Conservation (phyloP, 192 early-diverging fungal species). For the Coemansia sp. region DNA sequence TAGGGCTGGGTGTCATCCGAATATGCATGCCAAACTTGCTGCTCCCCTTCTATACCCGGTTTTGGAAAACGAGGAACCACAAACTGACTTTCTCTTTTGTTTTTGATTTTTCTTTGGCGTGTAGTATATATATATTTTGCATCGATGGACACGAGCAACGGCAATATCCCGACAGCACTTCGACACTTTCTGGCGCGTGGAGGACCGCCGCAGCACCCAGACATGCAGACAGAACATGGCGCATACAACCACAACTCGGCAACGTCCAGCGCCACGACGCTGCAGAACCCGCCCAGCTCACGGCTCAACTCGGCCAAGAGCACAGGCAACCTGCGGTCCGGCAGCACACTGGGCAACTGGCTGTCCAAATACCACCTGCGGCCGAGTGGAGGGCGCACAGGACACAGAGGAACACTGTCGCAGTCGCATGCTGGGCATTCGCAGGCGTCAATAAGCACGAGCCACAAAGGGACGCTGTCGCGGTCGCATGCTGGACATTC, state of each 20-base stretch:
- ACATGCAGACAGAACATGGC: slow-evolving; percentile 10
- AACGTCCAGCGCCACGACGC: slow-evolving; percentile 36
- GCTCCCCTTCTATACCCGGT: neutral
- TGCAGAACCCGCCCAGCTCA: slow-evolving; percentile 21
- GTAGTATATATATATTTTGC: neutral
- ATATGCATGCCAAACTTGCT: neutral
- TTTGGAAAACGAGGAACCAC: neutral
- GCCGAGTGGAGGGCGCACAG: slow-evolving; percentile 10
- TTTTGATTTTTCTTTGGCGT: neutral
- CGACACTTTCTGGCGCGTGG: slow-evolving; percentile 44
- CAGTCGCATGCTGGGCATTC: slow-evolving; percentile 3
- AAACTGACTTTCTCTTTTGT: neutral
- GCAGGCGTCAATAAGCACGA: slow-evolving; percentile 1
- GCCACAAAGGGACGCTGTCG: slow-evolving; percentile 8
- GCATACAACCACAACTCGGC: slow-evolving; percentile 31
- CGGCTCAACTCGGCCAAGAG: slow-evolving; percentile 36
- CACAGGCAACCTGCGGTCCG: slow-evolving; percentile 39
- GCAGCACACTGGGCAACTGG: slow-evolving; percentile 47
- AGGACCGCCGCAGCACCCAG: slow-evolving; percentile 12
- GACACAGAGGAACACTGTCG: slow-evolving; percentile 7
- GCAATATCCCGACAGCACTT: slow-evolving; percentile 36
- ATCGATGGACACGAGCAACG: slow-evolving; percentile 29
- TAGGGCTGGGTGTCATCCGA: neutral
- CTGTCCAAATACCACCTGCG: slow-evolving; percentile 49
- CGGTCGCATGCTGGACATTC: slow-evolving; percentile 4